Base-by-base conservation (phyloP, 768 basidiomycete genomes). In the Hygrophoropsis aurantiaca region DNA sequence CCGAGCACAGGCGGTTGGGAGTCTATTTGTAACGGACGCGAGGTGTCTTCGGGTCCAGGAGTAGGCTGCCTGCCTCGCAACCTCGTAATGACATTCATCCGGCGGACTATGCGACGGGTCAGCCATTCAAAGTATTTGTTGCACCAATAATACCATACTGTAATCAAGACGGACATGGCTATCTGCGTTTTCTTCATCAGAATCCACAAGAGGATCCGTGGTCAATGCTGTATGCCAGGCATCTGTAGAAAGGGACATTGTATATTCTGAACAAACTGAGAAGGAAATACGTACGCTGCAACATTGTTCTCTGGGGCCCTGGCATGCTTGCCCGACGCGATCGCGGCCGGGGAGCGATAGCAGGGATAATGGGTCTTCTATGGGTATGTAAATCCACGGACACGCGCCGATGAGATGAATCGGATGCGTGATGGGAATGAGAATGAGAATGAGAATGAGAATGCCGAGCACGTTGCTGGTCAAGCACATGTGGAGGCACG, bases 131-230 rank as follows among this genome's bases (percentile, higher is more conserved):
- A 32, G 36, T 46, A 33, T 16, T 27, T 42, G 16, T 21, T 16
- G 10, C 21, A 9, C 25, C 30, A 23, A 47, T 27, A 48, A 60
- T 46, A 51, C n/a, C 79, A 44, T 50, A 88, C 87, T 65, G 55
- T 86, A 87, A 55, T 89, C 87, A 39, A 77, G 68, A 25, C 81
- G 77, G 27, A 77, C 70, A 54, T 85, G 71, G 55, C 85, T 84
- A 56, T 89, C 85, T 11, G 71, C 74, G 40, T 69, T 66, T 58
- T 87, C 85, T 35, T 87, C 85, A 49, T 89, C 88, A 23, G 88
- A 90, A 63, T 89, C 86, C 41, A 74, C 66, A 23, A 90, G 69
- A n/a, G 88, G 83, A 58, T 90, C 88, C 30, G 80, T 78, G 24
- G 76, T 80, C 43, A 73, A 77, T 47, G 83, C 72, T 13, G 78